Evolutionary conservation across 2,329 filamentous ascomycete genomes (phyloP).

Genomic region (Epicoccum sorghinum): DNA sequence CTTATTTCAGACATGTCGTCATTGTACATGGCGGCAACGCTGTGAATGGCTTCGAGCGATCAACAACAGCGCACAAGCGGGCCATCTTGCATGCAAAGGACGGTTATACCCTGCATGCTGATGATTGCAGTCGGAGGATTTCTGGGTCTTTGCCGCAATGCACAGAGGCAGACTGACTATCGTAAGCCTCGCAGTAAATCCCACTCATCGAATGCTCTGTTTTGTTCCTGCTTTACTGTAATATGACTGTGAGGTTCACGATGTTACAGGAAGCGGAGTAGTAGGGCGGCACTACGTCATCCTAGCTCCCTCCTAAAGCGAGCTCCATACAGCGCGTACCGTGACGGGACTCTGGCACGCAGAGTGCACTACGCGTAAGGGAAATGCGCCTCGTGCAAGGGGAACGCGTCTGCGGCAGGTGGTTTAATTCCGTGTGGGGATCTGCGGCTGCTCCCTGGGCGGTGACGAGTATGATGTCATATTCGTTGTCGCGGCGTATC

Average conservation of each 20-base stretch:
- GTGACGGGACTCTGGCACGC: no score
- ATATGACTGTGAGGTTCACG: no score
- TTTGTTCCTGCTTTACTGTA: no score
- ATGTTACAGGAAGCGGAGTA: no score
- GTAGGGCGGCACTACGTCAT: no score
- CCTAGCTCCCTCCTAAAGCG: neutral
- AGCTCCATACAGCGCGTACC: neutral
- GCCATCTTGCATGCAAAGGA: neutral
- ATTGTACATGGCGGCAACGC: neutral
- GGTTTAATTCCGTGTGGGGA: neutral
- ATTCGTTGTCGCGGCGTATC: slow-evolving; percentile 3
- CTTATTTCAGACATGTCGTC: neutral
- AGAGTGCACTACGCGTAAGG: neutral
- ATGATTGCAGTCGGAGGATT: neutral
- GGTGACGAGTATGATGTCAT: slow-evolving; percentile 17
- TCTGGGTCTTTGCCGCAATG: neutral
- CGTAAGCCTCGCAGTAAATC: neutral
- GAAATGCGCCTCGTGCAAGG: neutral
- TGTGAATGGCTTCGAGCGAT: neutral
- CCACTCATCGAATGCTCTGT: neutral
- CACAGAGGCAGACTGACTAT: no score
- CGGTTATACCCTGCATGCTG: slow-evolving; percentile 2
- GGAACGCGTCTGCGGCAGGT: neutral
- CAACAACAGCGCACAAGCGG: slow-evolving; percentile 1
- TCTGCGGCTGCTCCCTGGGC: slow-evolving; percentile 2